Base-by-base conservation (phyloP, 1,284 basidiomycete species). In the Ceratobasidium sp. region DNA sequence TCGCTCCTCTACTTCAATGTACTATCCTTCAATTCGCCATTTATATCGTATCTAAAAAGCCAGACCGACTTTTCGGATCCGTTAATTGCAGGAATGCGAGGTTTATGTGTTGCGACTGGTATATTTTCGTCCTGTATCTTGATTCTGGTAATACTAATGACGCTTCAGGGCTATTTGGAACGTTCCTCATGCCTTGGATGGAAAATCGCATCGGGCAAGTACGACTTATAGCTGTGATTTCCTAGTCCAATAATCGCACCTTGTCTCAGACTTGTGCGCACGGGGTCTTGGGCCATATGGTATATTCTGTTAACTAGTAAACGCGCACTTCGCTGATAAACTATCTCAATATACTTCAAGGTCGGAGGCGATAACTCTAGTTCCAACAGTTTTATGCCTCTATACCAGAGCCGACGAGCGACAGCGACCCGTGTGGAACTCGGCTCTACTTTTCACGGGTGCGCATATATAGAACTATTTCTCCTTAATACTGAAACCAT, bases 1-100 rank as follows among this genome's bases (percentile, higher is more conserved):
- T 86, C 87, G 0, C 81, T 88, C 37, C 83, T 89, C 0, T 89
- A 89, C 81, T 83, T 89, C 76, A 84, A 82, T 2, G 83, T 84
- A 0, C 81, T 85, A 15, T 84, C 83, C n/a, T 82, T 85, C 7
- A 79, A 61, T 62, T 74, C 44, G 34, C 71, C 49, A 32, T 65
- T 49, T 44, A 77, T 89, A 32, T 82, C 84, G 0, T 89, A 85
- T 80, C 83, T 88, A 25, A 88, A 88, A 78, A 83, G 84, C 0
- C 83, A 85, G 52, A 77, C 80, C n/a, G 78, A 82, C 29, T 89
- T 85, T 77, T 83, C 83, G 15, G 88, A 90, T 78, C 83, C 86
- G 0, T 88, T 89, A 79, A 84, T 90, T 22, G 88, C 89, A 0
- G 88, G 86, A 0, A 89, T 89, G 87, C 83, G 89, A 4, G 88